These are phyloP conservation scores for Firmiana major DNA, from an alignment of 345 rosid genomes.

Conservation along the genomic window DNA sequence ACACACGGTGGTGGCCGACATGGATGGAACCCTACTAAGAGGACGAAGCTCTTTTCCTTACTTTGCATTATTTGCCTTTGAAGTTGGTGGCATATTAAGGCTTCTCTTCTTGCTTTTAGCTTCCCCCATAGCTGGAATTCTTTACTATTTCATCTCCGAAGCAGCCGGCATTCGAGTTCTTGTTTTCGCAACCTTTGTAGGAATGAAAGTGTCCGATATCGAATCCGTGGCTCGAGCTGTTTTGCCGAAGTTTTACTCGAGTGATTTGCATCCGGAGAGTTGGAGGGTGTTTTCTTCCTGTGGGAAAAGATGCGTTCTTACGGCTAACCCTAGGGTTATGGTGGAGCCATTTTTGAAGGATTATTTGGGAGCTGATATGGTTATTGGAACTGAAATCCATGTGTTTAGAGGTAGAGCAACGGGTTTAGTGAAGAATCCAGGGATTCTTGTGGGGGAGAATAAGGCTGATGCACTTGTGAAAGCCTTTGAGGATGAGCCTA, in stretches of 20 bases:
- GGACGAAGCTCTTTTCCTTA: constrained; percentile 56
- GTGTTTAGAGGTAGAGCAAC: constrained; percentile 57
- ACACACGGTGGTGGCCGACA: constrained; percentile 60
- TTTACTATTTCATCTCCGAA: constrained; percentile 55
- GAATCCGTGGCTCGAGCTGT: constrained; percentile 71
- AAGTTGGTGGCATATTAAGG: constrained; percentile 65
- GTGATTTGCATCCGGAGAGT: constrained; percentile 57
- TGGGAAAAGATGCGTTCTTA: constrained; percentile 50
- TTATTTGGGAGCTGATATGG: constrained; percentile 53
- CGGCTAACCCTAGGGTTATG: constrained; percentile 74
- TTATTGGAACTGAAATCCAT: constrained; percentile 64
- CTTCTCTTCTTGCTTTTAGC: constrained; percentile 57
- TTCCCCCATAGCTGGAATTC: constrained; percentile 56
- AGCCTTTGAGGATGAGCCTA: constrained; percentile 29
- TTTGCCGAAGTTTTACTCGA: constrained; percentile 63
- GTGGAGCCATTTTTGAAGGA: constrained; percentile 69
- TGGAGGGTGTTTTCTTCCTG: constrained; percentile 67
- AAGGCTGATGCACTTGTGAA: constrained; percentile 43
- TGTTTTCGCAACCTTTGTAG: constrained; percentile 47
- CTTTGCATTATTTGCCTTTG: constrained; percentile 68
- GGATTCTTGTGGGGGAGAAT: constrained; percentile 45
- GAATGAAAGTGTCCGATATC: constrained; percentile 48
- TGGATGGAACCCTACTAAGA: constrained; percentile 68
- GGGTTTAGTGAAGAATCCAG: constrained; percentile 51
- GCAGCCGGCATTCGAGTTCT: constrained; percentile 52